Evolutionary conservation across 805 yeast species (phyloP), one percentile per base, ranked within the genome.

Genomic region (Jamesozyma piceae): DNA sequence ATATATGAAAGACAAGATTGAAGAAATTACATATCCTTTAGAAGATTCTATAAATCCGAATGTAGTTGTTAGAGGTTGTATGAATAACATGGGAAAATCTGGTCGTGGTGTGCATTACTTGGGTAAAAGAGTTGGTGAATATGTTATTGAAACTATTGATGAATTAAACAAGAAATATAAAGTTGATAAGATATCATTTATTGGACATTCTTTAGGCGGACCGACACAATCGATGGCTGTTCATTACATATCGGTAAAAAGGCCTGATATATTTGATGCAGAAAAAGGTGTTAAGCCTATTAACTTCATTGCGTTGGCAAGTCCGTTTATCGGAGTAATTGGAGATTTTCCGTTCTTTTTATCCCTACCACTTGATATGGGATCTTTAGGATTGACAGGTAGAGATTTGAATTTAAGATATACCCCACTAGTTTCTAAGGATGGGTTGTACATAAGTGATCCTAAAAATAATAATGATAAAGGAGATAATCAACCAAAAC

Each of bases 151-250:
- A 8, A 43, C 58, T 1, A 70, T 80, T 4, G 67, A 73, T 32
- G 79, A 77, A 26, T 65, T 82, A 37, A 59, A 63, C 4, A 28
- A 40, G 21, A 29, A 19, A 5, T 68, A 66, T 20, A 53, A 66
- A 4, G 77, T 86, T 6, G 61, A 63, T 11, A 77, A 77, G 52
- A 77, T 90, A 4, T 90, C 97, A 2, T 89, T 92, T 54, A 68
- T 92, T 18, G 95, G 92, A 1, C 98, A 92, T 62, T 90, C 97
- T 0, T 66, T 92, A 21, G 98, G 98, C 15, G 98, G 98, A 0
- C 75, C 85, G 15, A 83, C 83, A 9, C 97, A 90, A 64, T 78
- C 95, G 0, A 90, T 84, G 71, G 95, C 97, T 1, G 69, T 92
- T 33, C 92, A 90, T 2, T 82, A 87, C 57, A 72, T 92, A 4